Conservation (phyloP, 257 asterid genomes). For the Striga asiatica region DNA sequence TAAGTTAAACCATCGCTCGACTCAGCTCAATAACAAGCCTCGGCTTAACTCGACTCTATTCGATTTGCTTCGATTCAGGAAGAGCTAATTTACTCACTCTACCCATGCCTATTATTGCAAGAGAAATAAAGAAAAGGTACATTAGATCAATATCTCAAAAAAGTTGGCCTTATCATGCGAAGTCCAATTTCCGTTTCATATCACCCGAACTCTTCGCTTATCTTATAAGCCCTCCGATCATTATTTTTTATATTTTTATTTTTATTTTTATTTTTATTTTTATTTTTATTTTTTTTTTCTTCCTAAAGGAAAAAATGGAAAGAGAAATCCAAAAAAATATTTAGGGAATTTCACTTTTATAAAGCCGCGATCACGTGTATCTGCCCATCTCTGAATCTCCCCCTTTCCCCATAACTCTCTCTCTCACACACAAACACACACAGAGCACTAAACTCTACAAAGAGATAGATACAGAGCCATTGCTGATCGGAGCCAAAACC, state of each 20-base stretch:
- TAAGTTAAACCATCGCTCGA: too few species aligned
- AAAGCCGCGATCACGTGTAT: conserved; percentile 24
- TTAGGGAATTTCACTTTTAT: conserved; percentile 12
- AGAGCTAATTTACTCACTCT: too few species aligned
- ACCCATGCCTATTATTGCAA: too few species aligned
- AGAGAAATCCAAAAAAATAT: conserved; percentile 9
- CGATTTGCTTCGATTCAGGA: too few species aligned
- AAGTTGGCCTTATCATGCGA: conserved; percentile 16
- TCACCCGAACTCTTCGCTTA: conserved; percentile 18
- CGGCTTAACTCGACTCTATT: too few species aligned
- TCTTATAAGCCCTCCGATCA: conserved; percentile 11
- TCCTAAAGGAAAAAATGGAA: neutral
- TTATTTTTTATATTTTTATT: too few species aligned
- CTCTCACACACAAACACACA: conserved; percentile 13
- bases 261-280: too few species aligned
- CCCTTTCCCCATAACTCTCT: conserved; percentile 9
- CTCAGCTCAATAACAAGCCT: too few species aligned
- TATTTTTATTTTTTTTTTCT: too few species aligned
- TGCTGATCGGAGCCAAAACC: conserved; percentile 25
- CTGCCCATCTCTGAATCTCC: conserved; percentile 15
- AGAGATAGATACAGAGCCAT: conserved; percentile 22
- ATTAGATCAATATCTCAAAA: neutral
- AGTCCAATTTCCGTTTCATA: conserved; percentile 12
- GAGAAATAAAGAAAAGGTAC: neutral
- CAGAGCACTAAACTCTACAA: conserved; percentile 5